These are phyloP conservation scores for Lobosporangium transversale DNA, from an alignment of 192 early-diverging fungal genomes.

Conservation along the genomic window DNA sequence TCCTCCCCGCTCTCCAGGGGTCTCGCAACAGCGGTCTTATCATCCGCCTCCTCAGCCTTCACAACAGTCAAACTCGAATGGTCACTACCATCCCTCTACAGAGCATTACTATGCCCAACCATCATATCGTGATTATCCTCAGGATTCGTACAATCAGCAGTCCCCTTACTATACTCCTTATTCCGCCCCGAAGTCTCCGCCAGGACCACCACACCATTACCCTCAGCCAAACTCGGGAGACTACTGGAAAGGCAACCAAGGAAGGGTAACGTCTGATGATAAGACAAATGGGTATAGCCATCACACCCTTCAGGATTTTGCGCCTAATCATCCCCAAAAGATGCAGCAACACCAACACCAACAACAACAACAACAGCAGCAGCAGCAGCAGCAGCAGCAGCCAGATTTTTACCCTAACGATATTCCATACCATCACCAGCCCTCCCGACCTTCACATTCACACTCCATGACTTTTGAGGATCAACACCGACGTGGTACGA, in stretches of 20 bases:
- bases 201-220: too few relatives aligned
- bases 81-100: neutral
- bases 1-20: neutral
- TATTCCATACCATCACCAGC: constrained; percentile 1
- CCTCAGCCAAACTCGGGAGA: constrained; percentile 4
- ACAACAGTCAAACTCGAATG: neutral
- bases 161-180: neutral
- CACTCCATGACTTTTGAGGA: neutral
- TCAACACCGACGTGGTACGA: neutral
- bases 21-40: neutral
- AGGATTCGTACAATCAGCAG: neutral
- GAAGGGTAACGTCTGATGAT: neutral
- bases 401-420: neutral
- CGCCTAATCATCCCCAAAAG: neutral
- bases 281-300: neutral
- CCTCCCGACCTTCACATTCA: neutral
- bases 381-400: neutral
- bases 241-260: neutral
- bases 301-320: neutral
- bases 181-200: neutral
- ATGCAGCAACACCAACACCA: neutral
- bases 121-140: constrained; percentile 5
- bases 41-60: neutral
- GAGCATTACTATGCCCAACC: neutral
- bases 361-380: neutral